phyloP scores from a whole-genome alignment of 2,329 filamentous ascomycete species.

The Paradendryphiella salina region DNA sequence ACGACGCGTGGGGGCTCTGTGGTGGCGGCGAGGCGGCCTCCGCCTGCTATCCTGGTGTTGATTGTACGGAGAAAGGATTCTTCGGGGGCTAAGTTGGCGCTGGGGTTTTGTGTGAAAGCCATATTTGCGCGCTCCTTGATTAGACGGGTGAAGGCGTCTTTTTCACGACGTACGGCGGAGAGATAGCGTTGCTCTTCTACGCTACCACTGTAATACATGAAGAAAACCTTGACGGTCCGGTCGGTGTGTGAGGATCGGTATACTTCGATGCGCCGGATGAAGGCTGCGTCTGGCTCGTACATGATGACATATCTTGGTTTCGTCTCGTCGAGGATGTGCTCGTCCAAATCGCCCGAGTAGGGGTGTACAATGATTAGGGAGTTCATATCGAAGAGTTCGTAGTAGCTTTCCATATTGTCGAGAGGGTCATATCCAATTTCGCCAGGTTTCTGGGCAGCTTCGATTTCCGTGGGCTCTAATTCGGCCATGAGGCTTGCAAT shows the following conservation, averaged over 20 bases:
- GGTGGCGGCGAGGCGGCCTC: slow-evolving; percentile 80
- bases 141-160: slow-evolving; percentile 91
- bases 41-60: slow-evolving; percentile 95
- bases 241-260: slow-evolving; percentile 93
- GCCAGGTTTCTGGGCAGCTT: slow-evolving; percentile 70
- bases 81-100: slow-evolving; percentile 72
- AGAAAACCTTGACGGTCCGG: slow-evolving; percentile 88
- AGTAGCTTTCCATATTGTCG: slow-evolving; percentile 90
- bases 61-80: slow-evolving; percentile 92
- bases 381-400: slow-evolving; percentile 87
- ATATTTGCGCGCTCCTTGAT: slow-evolving; percentile 94
- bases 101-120: slow-evolving; percentile 80
- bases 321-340: slow-evolving; percentile 92
- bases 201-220: slow-evolving; percentile 92
- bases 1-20: slow-evolving; percentile 87
- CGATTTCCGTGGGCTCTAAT: slow-evolving; percentile 76
- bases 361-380: slow-evolving; percentile 88
- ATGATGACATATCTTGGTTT: slow-evolving; percentile 95
- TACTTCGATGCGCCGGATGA: slow-evolving; percentile 91
- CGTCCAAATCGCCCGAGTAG: slow-evolving; percentile 94
- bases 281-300: slow-evolving; percentile 95
- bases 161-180: slow-evolving; percentile 86
- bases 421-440: slow-evolving; percentile 78
- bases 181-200: slow-evolving; percentile 96
- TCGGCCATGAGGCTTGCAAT: slow-evolving; percentile 82